These are phyloP conservation scores for Mycena olivaceomarginata DNA, from an alignment of 768 basidiomycete species.

Conservation along the genomic window DNA sequence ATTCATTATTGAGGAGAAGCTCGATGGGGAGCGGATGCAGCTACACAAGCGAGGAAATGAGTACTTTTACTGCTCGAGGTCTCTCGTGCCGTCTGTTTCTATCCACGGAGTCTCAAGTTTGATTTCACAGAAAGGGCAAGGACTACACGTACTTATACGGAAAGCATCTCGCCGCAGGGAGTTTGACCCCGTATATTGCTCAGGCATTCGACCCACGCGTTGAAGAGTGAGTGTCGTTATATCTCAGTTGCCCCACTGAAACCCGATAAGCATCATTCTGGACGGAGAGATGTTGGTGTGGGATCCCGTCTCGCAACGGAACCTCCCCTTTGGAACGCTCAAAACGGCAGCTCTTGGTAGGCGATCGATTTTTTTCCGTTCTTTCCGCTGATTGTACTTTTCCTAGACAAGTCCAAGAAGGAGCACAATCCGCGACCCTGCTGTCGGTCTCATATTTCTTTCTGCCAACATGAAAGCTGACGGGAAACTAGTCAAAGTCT, in stretches of 20 bases:
- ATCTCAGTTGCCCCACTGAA: slow-evolving; percentile 2
- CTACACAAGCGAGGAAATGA: slow-evolving; percentile 94
- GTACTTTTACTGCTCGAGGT: slow-evolving; percentile 96
- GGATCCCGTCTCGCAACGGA: slow-evolving; percentile 93
- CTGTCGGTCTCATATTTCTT: slow-evolving; percentile 72
- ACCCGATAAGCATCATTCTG: slow-evolving; percentile 82
- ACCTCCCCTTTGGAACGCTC: slow-evolving; percentile 93
- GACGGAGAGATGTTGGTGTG: slow-evolving; percentile 99
- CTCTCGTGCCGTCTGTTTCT: slow-evolving; percentile 42
- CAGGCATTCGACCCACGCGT: slow-evolving; percentile 84
- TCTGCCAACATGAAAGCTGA: slow-evolving; percentile 5
- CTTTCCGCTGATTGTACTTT: not conserved
- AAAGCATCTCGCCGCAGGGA: slow-evolving; percentile 86
- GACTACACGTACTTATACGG: slow-evolving; percentile 96
- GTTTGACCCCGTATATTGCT: slow-evolving; percentile 92
- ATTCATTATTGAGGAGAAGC: slow-evolving; percentile 97
- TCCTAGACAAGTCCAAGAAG: slow-evolving; percentile 80
- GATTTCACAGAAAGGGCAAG: slow-evolving; percentile 83
- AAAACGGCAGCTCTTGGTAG: slow-evolving; percentile 94
- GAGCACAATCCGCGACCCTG: slow-evolving; percentile 90
- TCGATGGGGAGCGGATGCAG: slow-evolving; percentile 98
- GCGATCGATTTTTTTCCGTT: slow-evolving; percentile 31
- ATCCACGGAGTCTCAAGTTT: slow-evolving; percentile 16
- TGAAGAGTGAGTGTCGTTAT: slow-evolving; percentile 78
- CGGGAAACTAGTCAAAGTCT: slow-evolving; percentile 88